phyloP scores from a whole-genome alignment of 768 basidiomycete genomes.

The Serpula lacrymans region DNA sequence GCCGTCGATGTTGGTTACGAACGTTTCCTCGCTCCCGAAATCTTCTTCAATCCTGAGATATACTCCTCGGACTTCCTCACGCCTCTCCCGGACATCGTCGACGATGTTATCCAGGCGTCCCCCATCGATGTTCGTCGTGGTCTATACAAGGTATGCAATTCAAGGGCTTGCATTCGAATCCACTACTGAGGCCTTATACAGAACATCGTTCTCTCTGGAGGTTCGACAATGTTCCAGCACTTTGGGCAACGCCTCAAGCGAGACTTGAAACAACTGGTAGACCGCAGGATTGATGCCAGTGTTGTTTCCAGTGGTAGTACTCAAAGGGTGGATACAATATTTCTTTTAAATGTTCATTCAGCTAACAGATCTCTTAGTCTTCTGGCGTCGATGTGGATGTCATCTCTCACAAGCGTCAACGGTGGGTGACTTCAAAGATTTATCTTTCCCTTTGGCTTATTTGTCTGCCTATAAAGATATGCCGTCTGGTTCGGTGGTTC shows the following conservation, averaged over 20 bases:
- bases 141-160: conserved; percentile 78
- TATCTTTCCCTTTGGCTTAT: conserved; percentile 7
- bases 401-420: conserved; percentile 96
- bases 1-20: conserved; percentile 94
- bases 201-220: conserved; percentile 97
- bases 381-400: conserved; percentile 98
- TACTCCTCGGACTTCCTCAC: conserved; percentile 97
- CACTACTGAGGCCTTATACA: conserved; percentile 22
- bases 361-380: conserved; percentile 51
- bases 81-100: conserved; percentile 93
- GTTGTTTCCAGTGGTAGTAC: conserved; percentile 69
- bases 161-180: neutral
- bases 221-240: conserved; percentile 99
- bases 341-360: neutral
- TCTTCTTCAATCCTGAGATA: conserved; percentile 99
- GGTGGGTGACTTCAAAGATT: conserved; percentile 40
- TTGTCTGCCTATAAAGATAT: conserved; percentile 43
- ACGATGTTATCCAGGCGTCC: conserved; percentile 91
- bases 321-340: conserved; percentile 55
- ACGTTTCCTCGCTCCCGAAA: conserved; percentile 97
- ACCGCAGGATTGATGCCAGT: conserved; percentile 80
- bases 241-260: conserved; percentile 97
- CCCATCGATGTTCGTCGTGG: conserved; percentile 98
- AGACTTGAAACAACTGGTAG: conserved; percentile 91
- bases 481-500: conserved; percentile 99